Percentiles rank a stretch among this genome's conserved stretches.
These are phyloP conservation scores for Linnemannia zychae DNA, from an alignment of 192 early-diverging fungal species.

Conservation along the genomic window DNA sequence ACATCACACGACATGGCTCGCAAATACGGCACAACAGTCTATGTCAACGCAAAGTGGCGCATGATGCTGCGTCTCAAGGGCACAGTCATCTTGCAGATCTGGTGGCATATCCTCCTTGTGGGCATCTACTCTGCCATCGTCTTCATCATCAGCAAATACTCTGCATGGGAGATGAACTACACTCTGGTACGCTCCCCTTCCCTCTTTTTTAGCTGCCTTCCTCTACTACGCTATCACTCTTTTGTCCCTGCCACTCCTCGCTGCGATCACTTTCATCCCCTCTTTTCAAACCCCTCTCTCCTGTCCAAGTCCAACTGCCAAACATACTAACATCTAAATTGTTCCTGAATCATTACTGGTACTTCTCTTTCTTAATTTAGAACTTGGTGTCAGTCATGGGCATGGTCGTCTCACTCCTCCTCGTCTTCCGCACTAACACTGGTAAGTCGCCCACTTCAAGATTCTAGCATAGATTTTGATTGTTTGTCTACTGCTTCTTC, in stretches of 20 bases:
- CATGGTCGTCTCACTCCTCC: slow-evolving; percentile 59
- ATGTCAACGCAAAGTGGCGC: slow-evolving; percentile 17
- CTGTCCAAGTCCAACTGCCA: not conserved
- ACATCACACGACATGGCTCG: slow-evolving; percentile 1
- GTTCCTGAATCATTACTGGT: not conserved
- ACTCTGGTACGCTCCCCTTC: not conserved
- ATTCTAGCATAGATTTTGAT: too few species aligned
- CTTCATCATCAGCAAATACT: slow-evolving; percentile 13
- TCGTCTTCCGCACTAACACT: slow-evolving; percentile 77
- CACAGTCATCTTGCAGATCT: slow-evolving; percentile 27
- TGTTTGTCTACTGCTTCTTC: not conserved
- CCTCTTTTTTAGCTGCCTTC: not conserved
- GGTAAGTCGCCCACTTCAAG: slow-evolving; percentile 55
- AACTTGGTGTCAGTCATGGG: slow-evolving; percentile 35
- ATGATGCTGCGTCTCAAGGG: slow-evolving; percentile 33
- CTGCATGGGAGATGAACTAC: slow-evolving; percentile 23
- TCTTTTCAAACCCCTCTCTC: not conserved
- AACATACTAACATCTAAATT: not conserved
- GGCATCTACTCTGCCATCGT: slow-evolving; percentile 11
- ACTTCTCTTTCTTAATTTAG: not conserved
- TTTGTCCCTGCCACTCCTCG: not conserved
- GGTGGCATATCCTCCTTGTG: slow-evolving; percentile 29
- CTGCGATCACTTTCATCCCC: too few species aligned
- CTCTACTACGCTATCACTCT: not conserved
- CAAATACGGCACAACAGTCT: slow-evolving; percentile 16